phyloP scores from a whole-genome alignment of 768 basidiomycete genomes.

The Phaeolepiota aurea region DNA sequence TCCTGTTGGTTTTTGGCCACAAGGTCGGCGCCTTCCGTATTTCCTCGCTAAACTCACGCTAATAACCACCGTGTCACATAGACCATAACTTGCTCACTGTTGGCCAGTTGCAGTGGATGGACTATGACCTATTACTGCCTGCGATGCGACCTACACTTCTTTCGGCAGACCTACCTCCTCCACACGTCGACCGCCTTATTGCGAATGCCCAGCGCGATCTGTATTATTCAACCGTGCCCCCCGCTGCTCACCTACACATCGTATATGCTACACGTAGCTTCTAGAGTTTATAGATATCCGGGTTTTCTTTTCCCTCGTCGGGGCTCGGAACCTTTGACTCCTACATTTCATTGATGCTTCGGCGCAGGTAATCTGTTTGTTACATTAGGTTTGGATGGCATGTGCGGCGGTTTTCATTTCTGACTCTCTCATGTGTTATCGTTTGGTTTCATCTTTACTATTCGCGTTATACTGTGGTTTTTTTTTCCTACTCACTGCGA shows the following conservation, averaged over 20 bases:
- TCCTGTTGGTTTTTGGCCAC: conserved; percentile 64
- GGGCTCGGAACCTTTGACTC: no score
- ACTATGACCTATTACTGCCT: conserved; percentile 56
- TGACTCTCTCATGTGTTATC: no score
- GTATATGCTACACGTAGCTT: conserved; percentile 39
- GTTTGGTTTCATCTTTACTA: no score
- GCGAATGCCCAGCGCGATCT: conserved; percentile 58
- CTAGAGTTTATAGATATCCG: no score
- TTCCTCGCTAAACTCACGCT: no score
- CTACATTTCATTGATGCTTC: no score
- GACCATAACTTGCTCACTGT: conserved; percentile 53
- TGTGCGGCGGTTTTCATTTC: no score
- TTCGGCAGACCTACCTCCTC: conserved; percentile 40
- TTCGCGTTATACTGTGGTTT: no score
- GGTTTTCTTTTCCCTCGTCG: no score
- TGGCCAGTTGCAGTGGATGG: conserved; percentile 70
- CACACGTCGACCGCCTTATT: conserved; percentile 47
- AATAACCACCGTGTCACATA: conserved; percentile 16
- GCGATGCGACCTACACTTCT: conserved; percentile 55
- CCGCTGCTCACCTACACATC: conserved; percentile 48
- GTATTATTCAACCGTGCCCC: conserved; percentile 14
- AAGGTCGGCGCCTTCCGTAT: conserved; percentile 27
- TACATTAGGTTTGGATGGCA: no score
- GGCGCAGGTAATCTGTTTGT: no score
- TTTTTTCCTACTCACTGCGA: no score